A percentile compares a stretch with the other conserved stretches of the same genome.
phyloP scores from a whole-genome alignment of 805 yeast genomes.

The Myxozyma lipomycoides region DNA sequence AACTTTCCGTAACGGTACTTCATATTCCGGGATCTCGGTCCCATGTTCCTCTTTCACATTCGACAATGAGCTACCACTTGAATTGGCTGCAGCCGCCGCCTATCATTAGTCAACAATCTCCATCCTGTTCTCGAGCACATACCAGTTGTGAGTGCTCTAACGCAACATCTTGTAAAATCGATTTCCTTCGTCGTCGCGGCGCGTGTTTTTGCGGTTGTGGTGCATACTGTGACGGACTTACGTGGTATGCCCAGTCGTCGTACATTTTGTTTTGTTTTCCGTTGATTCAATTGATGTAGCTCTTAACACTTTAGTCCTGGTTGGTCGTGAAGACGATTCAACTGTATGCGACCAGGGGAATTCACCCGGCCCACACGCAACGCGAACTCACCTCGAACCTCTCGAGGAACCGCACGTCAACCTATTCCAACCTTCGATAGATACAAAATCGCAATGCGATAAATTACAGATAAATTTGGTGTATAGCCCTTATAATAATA shows the following conservation, averaged over 20 bases:
- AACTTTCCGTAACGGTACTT: conserved; percentile 19
- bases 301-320: too few relatives aligned
- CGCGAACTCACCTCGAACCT: too few relatives aligned
- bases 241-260: conserved; percentile 30
- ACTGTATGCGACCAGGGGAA: too few relatives aligned
- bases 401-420: too few relatives aligned
- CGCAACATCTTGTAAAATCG: conserved; percentile 25
- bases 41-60: conserved; percentile 14
- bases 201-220: conserved; percentile 25
- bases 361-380: too few relatives aligned
- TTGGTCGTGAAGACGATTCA: too few relatives aligned
- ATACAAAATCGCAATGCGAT: too few relatives aligned
- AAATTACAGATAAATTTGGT: too few relatives aligned
- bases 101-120: background rate
- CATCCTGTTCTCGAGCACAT: background rate
- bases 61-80: background rate
- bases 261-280: too few relatives aligned
- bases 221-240: conserved; percentile 25
- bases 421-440: too few relatives aligned
- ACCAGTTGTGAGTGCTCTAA: conserved; percentile 25
- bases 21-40: conserved; percentile 19
- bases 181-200: conserved; percentile 24
- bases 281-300: too few relatives aligned
- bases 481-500: too few relatives aligned
- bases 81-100: background rate